phyloP scores from a whole-genome alignment of 106 monocot species.

The Phalaenopsis aphrodite region DNA sequence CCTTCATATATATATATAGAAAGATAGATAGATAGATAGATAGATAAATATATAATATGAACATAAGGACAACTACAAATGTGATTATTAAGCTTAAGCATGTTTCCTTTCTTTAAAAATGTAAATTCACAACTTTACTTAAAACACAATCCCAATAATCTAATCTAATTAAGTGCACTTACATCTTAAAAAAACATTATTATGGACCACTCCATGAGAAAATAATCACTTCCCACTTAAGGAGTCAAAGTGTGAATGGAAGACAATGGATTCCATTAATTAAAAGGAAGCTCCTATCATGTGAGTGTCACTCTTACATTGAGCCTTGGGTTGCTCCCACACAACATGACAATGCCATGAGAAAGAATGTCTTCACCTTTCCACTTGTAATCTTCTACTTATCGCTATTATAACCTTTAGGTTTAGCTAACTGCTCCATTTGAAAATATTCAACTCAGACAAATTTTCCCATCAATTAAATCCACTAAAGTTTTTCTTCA shows the following conservation, averaged over 20 bases:
- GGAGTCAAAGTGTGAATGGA: neutral
- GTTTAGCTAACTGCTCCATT: neutral
- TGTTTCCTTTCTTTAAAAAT: no score
- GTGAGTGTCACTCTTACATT: conserved; percentile 3
- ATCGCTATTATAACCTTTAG: neutral
- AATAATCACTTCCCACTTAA: neutral
- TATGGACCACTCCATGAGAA: no score
- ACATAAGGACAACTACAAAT: no score
- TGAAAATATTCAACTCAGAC: neutral
- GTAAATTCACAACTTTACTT: no score
- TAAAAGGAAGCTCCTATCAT: conserved; percentile 2
- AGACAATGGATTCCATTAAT: neutral
- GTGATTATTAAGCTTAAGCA: no score
- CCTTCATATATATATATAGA: no score
- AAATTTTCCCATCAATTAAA: neutral
- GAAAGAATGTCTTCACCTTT: conserved; percentile 1
- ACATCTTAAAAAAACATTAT: no score
- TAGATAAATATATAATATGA: no score
- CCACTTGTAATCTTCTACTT: neutral
- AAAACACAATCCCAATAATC: no score
- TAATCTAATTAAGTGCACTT: no score
- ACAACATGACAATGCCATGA: conserved; percentile 4
- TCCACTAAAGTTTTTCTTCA: no score
- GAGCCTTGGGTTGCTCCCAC: conserved; percentile 1
- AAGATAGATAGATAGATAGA: no score